Evolutionary conservation across 2,329 filamentous ascomycete species (phyloP), one percentile per base, ranked within the genome.

Genomic region (Botryotinia narcissicola): DNA sequence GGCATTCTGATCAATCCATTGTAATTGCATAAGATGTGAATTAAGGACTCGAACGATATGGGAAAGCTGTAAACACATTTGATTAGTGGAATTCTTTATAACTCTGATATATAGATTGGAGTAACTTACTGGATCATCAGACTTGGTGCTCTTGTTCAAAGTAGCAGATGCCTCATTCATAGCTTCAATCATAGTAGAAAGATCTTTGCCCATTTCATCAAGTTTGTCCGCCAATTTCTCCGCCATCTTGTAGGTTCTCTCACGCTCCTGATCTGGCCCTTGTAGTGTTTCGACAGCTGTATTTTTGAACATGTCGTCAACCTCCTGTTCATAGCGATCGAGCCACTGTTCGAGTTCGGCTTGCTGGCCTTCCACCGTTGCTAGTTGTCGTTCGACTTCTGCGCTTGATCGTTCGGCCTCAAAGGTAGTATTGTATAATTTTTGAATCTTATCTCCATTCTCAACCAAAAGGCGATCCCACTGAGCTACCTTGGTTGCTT

Each of bases 31-130:
- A 54, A 99, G 89, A 82, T 99, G 96, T 37, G 92, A 91, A 82
- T 99, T 99, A 78, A 99, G 91, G 68, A 98, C 94, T 76, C 94
- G 92, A 71, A 98, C 95, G 80, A 99, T 97, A 83, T 98, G 94
- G 78, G 94, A 95, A 80, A 98, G 87, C 92, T 98, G 81, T 51
- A 71, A 60, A 29, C 16, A 7, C 7, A 40, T 63, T 42, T 5
- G 16, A 69, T 79, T 74, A 79, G 76, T 72, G 25, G 9, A 67
- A 66, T 62, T 32, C 40, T 40, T 3, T n/a, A 16, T 18, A 1
- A 20, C 8, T 3, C 35, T 48, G 57, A 70, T 35, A 22, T 4
- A 44, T 16, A 18, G 18, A 40, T 35, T 62, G 16, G 7, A 61
- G 44, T 20, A 22, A 87, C 91, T 84, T 87, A 96, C 93, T 77